Base-by-base conservation (phyloP, 192 early-diverging fungal genomes). In the Rhizophlyctis rosea region DNA sequence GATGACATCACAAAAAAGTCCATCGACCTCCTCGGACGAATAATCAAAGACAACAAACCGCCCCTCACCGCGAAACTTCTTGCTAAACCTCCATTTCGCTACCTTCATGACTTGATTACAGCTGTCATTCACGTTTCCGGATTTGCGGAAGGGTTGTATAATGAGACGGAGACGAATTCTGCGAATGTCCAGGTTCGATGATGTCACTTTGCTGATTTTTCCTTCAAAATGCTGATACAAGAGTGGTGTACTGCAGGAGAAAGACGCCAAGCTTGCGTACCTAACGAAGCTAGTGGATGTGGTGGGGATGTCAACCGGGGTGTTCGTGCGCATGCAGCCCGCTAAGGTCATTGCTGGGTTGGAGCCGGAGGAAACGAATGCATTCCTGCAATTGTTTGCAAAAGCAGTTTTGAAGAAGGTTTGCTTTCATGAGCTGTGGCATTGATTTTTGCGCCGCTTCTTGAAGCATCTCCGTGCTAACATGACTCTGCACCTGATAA, bases 31-130 rank as follows among this genome's bases (percentile, higher is more conserved):
- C 54, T 81, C 2, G 61, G 64, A 2, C 36, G 68, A 4, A 70
- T 81, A 14, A 68, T 81, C 51, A 78, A 81, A 51, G n/a, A n/a
- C n/a, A n/a, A n/a, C n/a, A 81, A 81, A 62, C 64, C 82, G 0
- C 82, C 82, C 3, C 55, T 84, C 16, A 83, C 68, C 13, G 50
- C 70, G 27, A 84, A 84, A 59, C 76, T 84, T 11, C 74, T 84
- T 0, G 65, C 76, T n/a, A 84, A 84, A 64, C 82, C 82, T 34
- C 82, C 82, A 13, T 84, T 84, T 59, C 66, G 82, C 23, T 84
- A 82, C 57, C 67, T 84, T 28, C 80, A 84, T 61, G 82, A 84
- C 54, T 55, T 84, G 21, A 54, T 84, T 44, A 62, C 66, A n/a
- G 82, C 83, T 57, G 50, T 76, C 35, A 76, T 84, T 3, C 57